Conservation (phyloP, 2,329 filamentous ascomycete genomes). For the Ceratocystis cubensis region DNA sequence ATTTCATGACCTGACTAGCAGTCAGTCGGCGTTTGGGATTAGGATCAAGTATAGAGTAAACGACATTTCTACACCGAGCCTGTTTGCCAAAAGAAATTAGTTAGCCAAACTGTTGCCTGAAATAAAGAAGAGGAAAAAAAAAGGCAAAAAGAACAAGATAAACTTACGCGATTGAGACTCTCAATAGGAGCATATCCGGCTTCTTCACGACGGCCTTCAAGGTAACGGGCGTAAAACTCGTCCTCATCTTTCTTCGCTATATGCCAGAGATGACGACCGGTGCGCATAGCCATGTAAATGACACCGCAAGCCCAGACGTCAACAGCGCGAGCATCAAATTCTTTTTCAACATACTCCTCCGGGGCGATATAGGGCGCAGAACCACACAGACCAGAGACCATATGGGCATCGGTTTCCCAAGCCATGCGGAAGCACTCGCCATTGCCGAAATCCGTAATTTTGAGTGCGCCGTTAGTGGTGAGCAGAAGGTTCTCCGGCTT, state of each 20-base stretch:
- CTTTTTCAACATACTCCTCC: conserved; percentile 87
- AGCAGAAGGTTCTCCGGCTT: conserved; percentile 95
- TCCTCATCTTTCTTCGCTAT: conserved; percentile 96
- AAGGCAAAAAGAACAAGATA: background rate
- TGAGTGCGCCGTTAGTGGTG: conserved; percentile 81
- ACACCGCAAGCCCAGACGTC: conserved; percentile 98
- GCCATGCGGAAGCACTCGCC: conserved; percentile 99
- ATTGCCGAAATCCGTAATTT: conserved; percentile 98
- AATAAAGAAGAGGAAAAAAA: background rate
- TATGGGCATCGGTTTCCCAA: conserved; percentile 96
- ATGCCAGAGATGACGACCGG: conserved; percentile 88
- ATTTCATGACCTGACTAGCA: conserved; percentile 91
- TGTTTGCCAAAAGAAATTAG: conserved; percentile 30
- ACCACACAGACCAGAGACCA: conserved; percentile 93
- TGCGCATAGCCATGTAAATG: conserved; percentile 99
- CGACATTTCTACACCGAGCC: conserved; percentile 96
- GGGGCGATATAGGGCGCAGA: conserved; percentile 96
- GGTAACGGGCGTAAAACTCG: conserved; percentile 89
- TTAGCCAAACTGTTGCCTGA: background rate
- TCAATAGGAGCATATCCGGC: conserved; percentile 95
- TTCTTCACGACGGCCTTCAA: conserved; percentile 84
- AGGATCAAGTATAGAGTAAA: conserved; percentile 95
- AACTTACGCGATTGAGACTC: conserved; percentile 78
- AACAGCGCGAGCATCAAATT: conserved; percentile 95
- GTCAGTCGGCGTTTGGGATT: conserved; percentile 87